Conservation (phyloP, 1,284 basidiomycete genomes). For the Taiwanofungus camphoratus region DNA sequence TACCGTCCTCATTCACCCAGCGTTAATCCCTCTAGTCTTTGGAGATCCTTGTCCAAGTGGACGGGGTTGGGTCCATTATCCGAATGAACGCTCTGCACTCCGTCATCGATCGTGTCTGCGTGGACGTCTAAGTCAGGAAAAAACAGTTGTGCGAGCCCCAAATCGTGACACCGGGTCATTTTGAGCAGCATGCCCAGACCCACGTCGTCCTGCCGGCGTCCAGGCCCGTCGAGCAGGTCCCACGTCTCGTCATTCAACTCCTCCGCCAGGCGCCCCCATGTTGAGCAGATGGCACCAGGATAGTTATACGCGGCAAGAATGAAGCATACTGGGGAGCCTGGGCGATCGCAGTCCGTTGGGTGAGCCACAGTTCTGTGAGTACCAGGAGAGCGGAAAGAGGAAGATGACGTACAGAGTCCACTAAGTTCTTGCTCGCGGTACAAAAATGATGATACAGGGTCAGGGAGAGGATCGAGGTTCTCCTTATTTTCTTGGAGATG, state of each 20-base stretch:
- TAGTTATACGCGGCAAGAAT: constrained; percentile 63
- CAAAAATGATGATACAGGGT: constrained; percentile 37
- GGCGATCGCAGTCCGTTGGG: background rate
- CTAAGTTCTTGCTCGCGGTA: constrained; percentile 63
- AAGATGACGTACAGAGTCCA: constrained; percentile 57
- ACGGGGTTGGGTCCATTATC: too few relatives aligned
- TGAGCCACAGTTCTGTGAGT: background rate
- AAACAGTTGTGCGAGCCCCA: constrained; percentile 68
- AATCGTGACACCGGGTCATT: constrained; percentile 69
- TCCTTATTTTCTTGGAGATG: constrained; percentile 27
- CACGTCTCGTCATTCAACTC: constrained; percentile 65
- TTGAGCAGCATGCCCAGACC: constrained; percentile 62
- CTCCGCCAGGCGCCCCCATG: constrained; percentile 64
- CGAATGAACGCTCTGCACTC: too few relatives aligned
- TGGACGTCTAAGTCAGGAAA: constrained; percentile 35
- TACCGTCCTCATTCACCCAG: too few relatives aligned
- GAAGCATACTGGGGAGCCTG: constrained; percentile 73
- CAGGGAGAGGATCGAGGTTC: constrained; percentile 16
- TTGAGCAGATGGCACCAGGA: constrained; percentile 54
- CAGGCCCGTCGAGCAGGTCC: constrained; percentile 48
- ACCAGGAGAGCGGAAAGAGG: constrained; percentile 3
- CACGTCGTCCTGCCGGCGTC: constrained; percentile 34
- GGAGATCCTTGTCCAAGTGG: too few relatives aligned
- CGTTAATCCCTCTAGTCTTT: too few relatives aligned
- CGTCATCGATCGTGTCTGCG: too few relatives aligned